Evolutionary conservation across 2,329 filamentous ascomycete genomes (phyloP).

Genomic region (Xylaria hypoxylon): DNA sequence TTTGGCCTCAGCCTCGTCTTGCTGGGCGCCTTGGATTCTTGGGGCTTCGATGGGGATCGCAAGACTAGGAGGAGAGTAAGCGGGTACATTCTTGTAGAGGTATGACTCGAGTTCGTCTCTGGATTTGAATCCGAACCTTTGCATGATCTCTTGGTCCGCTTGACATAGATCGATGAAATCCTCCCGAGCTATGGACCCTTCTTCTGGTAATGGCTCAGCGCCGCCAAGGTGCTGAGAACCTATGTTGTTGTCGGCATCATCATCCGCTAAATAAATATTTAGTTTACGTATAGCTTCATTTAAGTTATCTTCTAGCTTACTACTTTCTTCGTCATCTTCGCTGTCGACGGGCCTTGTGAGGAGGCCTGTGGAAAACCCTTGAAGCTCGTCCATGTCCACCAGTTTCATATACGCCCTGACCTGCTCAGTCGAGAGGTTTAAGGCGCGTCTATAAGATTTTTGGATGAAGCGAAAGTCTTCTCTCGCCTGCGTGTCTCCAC

Average conservation of each 20-base stretch:
- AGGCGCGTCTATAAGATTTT: not conserved
- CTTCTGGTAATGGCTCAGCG: not conserved
- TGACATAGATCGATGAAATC: not conserved
- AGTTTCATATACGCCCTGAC: not conserved
- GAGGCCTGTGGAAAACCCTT: constrained; percentile 12
- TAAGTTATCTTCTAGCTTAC: not conserved
- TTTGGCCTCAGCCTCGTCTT: not conserved
- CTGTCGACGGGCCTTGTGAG: not conserved
- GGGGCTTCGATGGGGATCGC: not conserved
- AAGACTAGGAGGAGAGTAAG: not conserved
- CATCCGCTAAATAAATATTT: too few species aligned
- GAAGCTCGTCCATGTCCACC: constrained; percentile 1
- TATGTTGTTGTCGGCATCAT: too few species aligned
- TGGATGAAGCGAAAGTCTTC: not conserved
- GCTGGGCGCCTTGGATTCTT: not conserved
- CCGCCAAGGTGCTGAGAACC: too few species aligned
- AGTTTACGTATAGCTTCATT: too few species aligned
- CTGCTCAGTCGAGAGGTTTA: not conserved
- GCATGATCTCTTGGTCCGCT: not conserved
- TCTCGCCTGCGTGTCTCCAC: not conserved
- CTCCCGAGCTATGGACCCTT: not conserved
- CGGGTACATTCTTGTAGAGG: not conserved
- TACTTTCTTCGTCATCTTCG: not conserved
- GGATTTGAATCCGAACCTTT: not conserved
- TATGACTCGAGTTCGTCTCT: not conserved